Percentiles rank a stretch among this genome's conserved stretches.
Conservation (phyloP, 2,329 filamentous ascomycete species). For the Claviceps purpurea region DNA sequence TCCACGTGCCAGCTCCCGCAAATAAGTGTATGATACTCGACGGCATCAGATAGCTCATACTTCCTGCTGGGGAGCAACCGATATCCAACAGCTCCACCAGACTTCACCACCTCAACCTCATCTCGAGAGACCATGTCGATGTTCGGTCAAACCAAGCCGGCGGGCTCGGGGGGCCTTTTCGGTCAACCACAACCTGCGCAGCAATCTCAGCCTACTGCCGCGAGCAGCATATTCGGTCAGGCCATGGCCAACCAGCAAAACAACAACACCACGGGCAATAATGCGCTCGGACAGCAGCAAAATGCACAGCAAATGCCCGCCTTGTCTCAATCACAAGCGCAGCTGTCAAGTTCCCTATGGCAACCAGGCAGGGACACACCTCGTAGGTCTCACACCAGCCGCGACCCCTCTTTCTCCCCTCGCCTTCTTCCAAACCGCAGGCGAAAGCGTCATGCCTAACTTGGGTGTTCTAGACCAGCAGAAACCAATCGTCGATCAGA, state of each 20-base stretch:
- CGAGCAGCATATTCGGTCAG: slow-evolving; percentile 17
- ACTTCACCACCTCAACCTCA: not conserved
- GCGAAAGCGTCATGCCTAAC: not conserved
- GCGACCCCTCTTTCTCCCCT: not conserved
- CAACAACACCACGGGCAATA: slow-evolving; percentile 17
- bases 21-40: too few relatives aligned
- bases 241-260: slow-evolving; percentile 25
- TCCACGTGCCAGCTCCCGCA: not conserved
- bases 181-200: slow-evolving; percentile 24
- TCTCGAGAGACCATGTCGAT: slow-evolving; percentile 17
- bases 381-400: slow-evolving; percentile 22
- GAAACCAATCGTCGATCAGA: slow-evolving; percentile 63
- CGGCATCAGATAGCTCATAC: too few relatives aligned
- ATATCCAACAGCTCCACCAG: slow-evolving; percentile 1
- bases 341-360: slow-evolving; percentile 38
- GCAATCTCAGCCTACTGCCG: slow-evolving; percentile 15
- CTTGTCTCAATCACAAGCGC: slow-evolving; percentile 31
- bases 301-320: slow-evolving; percentile 29
- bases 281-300: slow-evolving; percentile 21
- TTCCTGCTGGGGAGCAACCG: too few relatives aligned
- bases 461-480: slow-evolving; percentile 29
- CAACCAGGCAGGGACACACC: slow-evolving; percentile 37
- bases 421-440: not conserved
- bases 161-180: slow-evolving; percentile 21
- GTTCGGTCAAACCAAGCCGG: slow-evolving; percentile 27